These are phyloP conservation scores for Colletotrichum liriopes DNA, from an alignment of 2,329 filamentous ascomycete species.

Conservation along the genomic window DNA sequence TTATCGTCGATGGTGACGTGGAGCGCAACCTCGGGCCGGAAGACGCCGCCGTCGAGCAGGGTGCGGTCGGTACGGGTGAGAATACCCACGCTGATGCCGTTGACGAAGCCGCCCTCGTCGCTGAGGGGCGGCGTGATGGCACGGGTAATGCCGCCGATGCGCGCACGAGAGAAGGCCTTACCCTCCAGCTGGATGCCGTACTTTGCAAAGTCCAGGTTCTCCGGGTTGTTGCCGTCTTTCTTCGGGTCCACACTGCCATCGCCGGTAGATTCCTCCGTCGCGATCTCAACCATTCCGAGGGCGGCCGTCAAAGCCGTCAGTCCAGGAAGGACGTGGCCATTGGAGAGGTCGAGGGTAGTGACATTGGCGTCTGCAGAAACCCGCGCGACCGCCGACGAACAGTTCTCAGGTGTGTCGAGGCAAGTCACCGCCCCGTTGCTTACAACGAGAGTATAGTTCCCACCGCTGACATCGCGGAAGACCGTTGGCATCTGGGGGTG, in stretches of 20 bases:
- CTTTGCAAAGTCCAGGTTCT: slow-evolving; percentile 56
- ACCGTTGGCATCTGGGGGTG: slow-evolving; percentile 33
- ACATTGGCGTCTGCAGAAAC: slow-evolving; percentile 51
- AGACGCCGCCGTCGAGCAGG: slow-evolving; percentile 58
- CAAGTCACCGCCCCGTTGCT: slow-evolving; percentile 59
- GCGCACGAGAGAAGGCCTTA: slow-evolving; percentile 57
- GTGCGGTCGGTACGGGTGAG: slow-evolving; percentile 55
- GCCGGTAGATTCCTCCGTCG: slow-evolving; percentile 58
- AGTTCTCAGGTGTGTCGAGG: slow-evolving; percentile 45
- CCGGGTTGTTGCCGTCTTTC: slow-evolving; percentile 46
- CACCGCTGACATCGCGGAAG: slow-evolving; percentile 26
- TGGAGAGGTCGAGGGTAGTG: slow-evolving; percentile 53
- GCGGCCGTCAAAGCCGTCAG: slow-evolving; percentile 64
- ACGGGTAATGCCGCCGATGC: slow-evolving; percentile 60
- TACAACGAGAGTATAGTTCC: slow-evolving; percentile 57
- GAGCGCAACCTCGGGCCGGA: slow-evolving; percentile 59
- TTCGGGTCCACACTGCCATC: slow-evolving; percentile 60
- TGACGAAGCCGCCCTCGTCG: slow-evolving; percentile 49
- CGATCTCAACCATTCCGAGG: slow-evolving; percentile 67
- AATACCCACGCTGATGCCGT: slow-evolving; percentile 61
- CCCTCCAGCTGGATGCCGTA: slow-evolving; percentile 59
- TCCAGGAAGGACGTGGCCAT: slow-evolving; percentile 65
- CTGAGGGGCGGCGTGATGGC: slow-evolving; percentile 57
- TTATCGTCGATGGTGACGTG: slow-evolving; percentile 57
- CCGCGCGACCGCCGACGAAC: slow-evolving; percentile 27